These are phyloP conservation scores for Talinum fruticosum DNA, from an alignment of 148 eudicot species.

Conservation along the genomic window DNA sequence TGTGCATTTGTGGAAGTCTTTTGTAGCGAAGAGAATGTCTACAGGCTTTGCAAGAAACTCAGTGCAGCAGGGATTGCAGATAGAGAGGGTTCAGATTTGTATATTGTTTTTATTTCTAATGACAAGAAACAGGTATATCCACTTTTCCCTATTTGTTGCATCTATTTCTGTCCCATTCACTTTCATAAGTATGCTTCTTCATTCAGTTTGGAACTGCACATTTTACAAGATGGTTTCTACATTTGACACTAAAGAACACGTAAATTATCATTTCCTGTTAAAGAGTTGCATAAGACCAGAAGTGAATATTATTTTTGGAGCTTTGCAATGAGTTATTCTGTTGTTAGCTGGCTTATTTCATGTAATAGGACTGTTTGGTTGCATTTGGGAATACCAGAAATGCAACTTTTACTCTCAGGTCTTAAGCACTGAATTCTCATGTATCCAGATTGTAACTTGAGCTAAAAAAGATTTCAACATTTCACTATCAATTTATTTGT, in stretches of 20 bases:
- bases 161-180: not conserved
- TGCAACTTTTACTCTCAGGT: not conserved
- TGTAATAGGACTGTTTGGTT: not conserved
- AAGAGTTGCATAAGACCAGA: not conserved
- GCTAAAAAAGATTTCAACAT: not conserved
- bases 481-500: not conserved
- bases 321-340: not conserved
- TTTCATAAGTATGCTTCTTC: not conserved
- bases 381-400: not conserved
- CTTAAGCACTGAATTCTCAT: not conserved
- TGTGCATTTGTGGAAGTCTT: too few species aligned
- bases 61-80: conserved; percentile 48
- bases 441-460: not conserved
- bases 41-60: conserved; percentile 69
- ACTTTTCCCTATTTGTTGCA: not conserved
- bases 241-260: not conserved
- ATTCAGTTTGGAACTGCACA: not conserved
- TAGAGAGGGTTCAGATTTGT: conserved; percentile 65
- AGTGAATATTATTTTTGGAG: not conserved
- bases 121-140: conserved; percentile 73
- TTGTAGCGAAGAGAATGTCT: conserved; percentile 86
- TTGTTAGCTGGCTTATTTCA: not conserved
- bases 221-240: not conserved
- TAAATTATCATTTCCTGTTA: not conserved
- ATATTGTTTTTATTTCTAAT: conserved; percentile 83